Evolutionary conservation across 2,329 filamentous ascomycete genomes (phyloP).

Genomic region (Sclerotinia borealis): DNA sequence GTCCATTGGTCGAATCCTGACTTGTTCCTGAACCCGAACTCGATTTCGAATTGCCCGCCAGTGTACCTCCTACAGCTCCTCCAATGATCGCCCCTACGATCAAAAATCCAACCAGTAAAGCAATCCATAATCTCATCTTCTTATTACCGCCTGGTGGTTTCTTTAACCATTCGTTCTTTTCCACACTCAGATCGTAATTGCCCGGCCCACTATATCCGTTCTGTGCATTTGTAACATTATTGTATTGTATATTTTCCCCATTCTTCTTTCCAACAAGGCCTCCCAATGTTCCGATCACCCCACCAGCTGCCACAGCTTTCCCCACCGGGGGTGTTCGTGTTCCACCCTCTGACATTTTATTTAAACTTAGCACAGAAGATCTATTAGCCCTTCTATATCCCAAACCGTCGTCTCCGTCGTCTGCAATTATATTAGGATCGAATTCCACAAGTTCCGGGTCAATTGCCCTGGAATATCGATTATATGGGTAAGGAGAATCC

Average conservation of each 20-base stretch:
- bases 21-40: conserved; percentile 30
- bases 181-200: conserved; percentile 32
- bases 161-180: conserved; percentile 62
- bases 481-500: conserved; percentile 23
- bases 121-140: conserved; percentile 63
- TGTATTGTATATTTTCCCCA: conserved; percentile 27
- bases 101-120: conserved; percentile 55
- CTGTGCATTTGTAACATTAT: conserved; percentile 20
- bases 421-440: conserved; percentile 71
- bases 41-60: conserved; percentile 7
- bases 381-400: conserved; percentile 45
- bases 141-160: conserved; percentile 57
- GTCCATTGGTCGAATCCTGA: conserved; percentile 21
- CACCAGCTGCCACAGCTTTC: conserved; percentile 39
- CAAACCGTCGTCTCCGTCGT: conserved; percentile 84
- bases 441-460: conserved; percentile 28
- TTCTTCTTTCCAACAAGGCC: conserved; percentile 27
- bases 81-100: conserved; percentile 67
- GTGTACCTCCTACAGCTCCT: conserved; percentile 60
- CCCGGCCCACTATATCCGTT: conserved; percentile 18
- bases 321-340: conserved; percentile 25
- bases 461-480: conserved; percentile 28
- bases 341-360: conserved; percentile 22
- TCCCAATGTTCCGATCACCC: conserved; percentile 27
- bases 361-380: conserved; percentile 44